Base-by-base conservation (phyloP, 768 basidiomycete species). In the Lactifluus pinguis region DNA sequence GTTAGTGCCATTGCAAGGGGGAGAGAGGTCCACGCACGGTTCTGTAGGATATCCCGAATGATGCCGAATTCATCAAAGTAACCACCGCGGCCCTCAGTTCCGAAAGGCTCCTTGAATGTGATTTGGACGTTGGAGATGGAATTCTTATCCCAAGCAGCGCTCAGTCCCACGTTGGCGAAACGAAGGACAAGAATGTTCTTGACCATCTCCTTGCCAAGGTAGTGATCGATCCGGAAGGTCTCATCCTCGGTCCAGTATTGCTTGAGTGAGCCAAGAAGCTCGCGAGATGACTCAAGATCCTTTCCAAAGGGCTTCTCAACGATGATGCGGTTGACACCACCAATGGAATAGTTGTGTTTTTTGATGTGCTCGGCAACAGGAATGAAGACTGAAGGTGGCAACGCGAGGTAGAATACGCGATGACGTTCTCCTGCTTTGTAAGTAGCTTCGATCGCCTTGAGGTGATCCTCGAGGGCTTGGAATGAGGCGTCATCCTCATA, bases 1-100 rank as follows among this genome's bases (percentile, higher is more conserved):
- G 29, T 57, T 25, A 47, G 42, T 47, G 44, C 3, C 10, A 2
- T 13, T 47, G 42, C 25, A 45, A 13, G 11, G 41, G 53, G 42
- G 47, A 11, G 30, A 53, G 21, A 36, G 13, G 39, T 50, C 50
- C 29, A 82, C 95, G 75, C 73, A 97, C 95, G 95, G 76, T 99
- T 99, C 78, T 99, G 95, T 71, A 95, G 78, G 61, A 99, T 80
- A 74, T 99, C 95, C 70, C 95, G 88, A 73, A 99, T 95, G 73
- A 99, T 98, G 57, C 97, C 97, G 75, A 98, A 99, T 75, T 98
- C 95, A 73, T 99, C 95, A 77, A 99, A 99, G 81, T 99, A 99
- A 17, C 97, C 95, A n/a, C 95, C 95, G 66, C 95, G 90, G n/a
- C 95, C 95, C 72, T 99, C 97, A 51, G 95, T 99, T 19, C 95